Evolutionary conservation across 2,329 filamentous ascomycete species (phyloP).

Genomic region (Fusarium pseudograminearum): DNA sequence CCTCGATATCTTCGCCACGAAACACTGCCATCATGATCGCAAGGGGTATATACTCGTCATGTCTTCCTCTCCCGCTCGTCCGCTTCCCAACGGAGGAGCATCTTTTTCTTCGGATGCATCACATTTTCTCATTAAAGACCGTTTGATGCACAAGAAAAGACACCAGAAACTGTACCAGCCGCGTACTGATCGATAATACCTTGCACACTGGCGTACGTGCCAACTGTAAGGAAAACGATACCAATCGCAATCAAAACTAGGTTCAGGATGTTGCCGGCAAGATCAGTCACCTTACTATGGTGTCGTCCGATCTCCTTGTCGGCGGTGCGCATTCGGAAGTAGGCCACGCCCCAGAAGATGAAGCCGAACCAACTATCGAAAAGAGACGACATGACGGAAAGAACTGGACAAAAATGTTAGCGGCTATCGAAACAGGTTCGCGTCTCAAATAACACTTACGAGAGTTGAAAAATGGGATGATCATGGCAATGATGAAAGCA

Average conservation of each 20-base stretch:
- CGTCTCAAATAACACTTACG: conserved; percentile 55
- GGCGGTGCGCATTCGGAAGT: conserved; percentile 78
- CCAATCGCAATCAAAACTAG: conserved; percentile 78
- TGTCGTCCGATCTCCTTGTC: conserved; percentile 67
- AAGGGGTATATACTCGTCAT: conserved; percentile 22
- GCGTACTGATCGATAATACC: conserved; percentile 80
- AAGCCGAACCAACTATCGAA: conserved; percentile 96
- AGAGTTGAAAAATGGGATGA: conserved; percentile 93
- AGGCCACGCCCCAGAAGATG: conserved; percentile 92
- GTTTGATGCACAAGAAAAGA: conserved; percentile 80
- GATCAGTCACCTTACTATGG: conserved; percentile 63
- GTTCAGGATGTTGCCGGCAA: conserved; percentile 73
- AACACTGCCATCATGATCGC: neutral
- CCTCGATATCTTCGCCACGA: neutral
- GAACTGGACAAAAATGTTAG: conserved; percentile 55
- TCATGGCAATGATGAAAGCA: conserved; percentile 92
- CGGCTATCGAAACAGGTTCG: too few species aligned
- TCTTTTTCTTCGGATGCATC: neutral
- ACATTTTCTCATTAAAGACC: conserved; percentile 60
- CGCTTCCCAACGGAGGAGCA: neutral
- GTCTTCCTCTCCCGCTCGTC: conserved; percentile 1
- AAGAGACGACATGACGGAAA: conserved; percentile 84
- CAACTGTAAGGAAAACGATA: conserved; percentile 82
- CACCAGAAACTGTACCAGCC: conserved; percentile 71
- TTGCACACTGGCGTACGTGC: conserved; percentile 83